These are phyloP conservation scores for Porpolomopsis calyptriformis DNA, from an alignment of 768 basidiomycete species.

Conservation along the genomic window DNA sequence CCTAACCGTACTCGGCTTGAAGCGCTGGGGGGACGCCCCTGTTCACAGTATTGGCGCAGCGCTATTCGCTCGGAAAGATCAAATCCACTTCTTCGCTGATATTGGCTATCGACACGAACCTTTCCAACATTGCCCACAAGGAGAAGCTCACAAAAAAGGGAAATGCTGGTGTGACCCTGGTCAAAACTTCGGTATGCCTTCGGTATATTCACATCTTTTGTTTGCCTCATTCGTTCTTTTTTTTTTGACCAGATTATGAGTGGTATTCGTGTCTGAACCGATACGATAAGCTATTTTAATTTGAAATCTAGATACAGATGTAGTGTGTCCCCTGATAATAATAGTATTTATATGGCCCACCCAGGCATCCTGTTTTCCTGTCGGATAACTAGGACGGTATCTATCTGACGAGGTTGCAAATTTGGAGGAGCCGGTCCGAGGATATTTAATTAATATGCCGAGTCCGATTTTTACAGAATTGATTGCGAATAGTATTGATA, in stretches of 20 bases:
- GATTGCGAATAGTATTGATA: constrained; percentile 94
- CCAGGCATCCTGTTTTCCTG: no score
- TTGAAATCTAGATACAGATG: constrained; percentile 6
- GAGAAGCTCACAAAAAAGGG: constrained; percentile 60
- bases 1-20: constrained; percentile 3
- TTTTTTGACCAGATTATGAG: constrained; percentile 45
- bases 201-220: background rate
- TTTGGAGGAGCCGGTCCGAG: no score
- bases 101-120: constrained; percentile 90
- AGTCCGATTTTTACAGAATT: constrained; percentile 64
- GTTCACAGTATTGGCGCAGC: constrained; percentile 87
- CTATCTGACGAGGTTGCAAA: no score
- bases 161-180: constrained; percentile 78
- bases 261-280: constrained; percentile 84
- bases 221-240: constrained; percentile 7
- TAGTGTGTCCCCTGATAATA: background rate
- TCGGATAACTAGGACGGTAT: no score
- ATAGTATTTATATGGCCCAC: background rate
- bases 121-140: constrained; percentile 86
- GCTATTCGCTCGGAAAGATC: constrained; percentile 77
- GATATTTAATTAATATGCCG: no score
- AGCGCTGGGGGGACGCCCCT: constrained; percentile 92
- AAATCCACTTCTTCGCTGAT: constrained; percentile 92
- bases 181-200: constrained; percentile 67
- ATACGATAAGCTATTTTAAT: constrained; percentile 62